Conservation (phyloP, 345 rosid genomes). For the Aquilaria yunnanensis region DNA sequence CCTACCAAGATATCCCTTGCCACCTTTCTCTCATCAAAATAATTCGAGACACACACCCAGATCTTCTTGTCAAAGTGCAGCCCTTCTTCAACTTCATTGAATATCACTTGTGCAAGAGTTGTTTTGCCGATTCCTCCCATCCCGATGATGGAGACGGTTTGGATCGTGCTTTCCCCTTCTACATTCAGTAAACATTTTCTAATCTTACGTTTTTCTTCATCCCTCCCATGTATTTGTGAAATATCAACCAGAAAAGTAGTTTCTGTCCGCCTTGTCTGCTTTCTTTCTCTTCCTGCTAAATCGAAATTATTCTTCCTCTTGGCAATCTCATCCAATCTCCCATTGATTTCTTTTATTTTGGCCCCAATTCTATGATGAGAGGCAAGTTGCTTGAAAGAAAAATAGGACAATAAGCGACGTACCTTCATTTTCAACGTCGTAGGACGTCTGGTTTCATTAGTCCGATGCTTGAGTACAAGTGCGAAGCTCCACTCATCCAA, state of each 20-base stretch:
- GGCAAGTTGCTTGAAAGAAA: too few species aligned
- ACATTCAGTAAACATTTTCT: neutral
- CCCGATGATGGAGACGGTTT: conserved; percentile 14
- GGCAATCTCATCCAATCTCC: too few species aligned
- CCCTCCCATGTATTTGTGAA: too few species aligned
- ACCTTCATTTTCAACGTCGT: conserved; percentile 10
- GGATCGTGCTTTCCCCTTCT: neutral
- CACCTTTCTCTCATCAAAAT: conserved; percentile 9
- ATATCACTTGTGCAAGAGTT: conserved; percentile 15
- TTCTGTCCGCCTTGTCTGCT: too few species aligned
- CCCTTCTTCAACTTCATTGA: conserved; percentile 7
- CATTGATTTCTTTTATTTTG: too few species aligned
- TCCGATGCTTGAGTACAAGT: too few species aligned
- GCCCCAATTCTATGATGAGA: too few species aligned
- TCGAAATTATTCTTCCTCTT: too few species aligned
- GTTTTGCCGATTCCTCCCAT: conserved; percentile 9
- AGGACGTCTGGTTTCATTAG: neutral
- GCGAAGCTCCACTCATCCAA: conserved; percentile 4
- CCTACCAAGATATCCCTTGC: conserved; percentile 4
- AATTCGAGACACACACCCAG: conserved; percentile 18
- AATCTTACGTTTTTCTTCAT: too few species aligned
- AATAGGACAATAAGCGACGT: too few species aligned
- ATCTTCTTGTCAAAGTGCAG: conserved; percentile 15
- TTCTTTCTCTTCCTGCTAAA: too few species aligned
- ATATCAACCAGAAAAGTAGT: too few species aligned